Conservation (phyloP, 805 yeast species). For the Candida piceae region DNA sequence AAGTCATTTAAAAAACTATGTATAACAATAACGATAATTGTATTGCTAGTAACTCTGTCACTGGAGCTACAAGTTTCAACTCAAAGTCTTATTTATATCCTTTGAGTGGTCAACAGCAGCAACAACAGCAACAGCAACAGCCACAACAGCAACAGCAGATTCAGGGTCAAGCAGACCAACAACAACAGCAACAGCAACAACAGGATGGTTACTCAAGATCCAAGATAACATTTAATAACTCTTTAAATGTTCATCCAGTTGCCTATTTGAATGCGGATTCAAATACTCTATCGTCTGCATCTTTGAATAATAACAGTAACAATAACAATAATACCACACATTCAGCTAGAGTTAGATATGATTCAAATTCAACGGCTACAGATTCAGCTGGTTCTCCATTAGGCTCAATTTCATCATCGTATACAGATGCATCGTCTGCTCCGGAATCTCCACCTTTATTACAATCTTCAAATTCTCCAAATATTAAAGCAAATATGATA, state of each 20-base stretch:
- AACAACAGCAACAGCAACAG: background rate
- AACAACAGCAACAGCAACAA: constrained; percentile 1
- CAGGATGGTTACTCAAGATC: background rate
- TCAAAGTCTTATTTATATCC: too few species aligned
- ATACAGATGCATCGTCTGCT: constrained; percentile 23
- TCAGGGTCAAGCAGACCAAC: background rate
- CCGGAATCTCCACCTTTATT: constrained; percentile 20
- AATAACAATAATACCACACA: background rate
- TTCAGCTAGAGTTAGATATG: constrained; percentile 5
- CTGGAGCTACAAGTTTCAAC: too few species aligned
- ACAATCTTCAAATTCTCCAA: constrained; percentile 12
- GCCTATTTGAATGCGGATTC: constrained; percentile 25
- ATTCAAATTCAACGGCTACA: constrained; percentile 15
- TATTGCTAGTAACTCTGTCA: too few species aligned
- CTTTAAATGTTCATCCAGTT: constrained; percentile 26
- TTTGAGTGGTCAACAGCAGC: too few species aligned
- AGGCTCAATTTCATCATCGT: constrained; percentile 22
- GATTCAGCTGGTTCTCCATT: constrained; percentile 25
- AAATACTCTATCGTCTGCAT: background rate
- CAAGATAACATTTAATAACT: constrained; percentile 3
- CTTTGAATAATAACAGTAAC: background rate
- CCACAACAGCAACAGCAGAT: background rate
- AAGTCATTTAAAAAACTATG: too few species aligned
- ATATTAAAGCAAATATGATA: constrained; percentile 1
- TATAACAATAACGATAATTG: too few species aligned